Evolutionary conservation across 2,329 filamentous ascomycete genomes (phyloP).

Genomic region (Colletotrichum camelliae): DNA sequence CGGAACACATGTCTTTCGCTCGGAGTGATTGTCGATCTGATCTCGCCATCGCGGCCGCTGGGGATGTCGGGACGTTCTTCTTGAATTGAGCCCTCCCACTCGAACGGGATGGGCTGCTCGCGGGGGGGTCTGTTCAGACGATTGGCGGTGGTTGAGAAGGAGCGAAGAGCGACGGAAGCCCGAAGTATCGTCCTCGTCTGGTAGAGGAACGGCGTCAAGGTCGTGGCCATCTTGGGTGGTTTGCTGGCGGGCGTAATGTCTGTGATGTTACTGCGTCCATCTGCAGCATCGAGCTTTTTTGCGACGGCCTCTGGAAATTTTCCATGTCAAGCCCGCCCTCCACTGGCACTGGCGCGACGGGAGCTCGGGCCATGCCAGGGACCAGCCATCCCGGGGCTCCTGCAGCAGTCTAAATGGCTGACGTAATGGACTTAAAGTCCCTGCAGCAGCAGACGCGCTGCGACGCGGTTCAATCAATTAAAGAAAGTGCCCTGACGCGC

Average conservation of each 20-base stretch:
- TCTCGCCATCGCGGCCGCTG: slow-evolving; percentile 21
- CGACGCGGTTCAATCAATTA: slow-evolving; percentile 22
- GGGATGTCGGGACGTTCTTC: slow-evolving; percentile 25
- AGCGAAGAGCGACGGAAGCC: slow-evolving; percentile 26
- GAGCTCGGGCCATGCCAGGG: slow-evolving; percentile 9
- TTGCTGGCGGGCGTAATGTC: background rate
- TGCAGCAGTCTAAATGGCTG: background rate
- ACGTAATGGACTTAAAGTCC: slow-evolving; percentile 3
- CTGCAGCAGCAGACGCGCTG: slow-evolving; percentile 19
- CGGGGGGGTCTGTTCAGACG: slow-evolving; percentile 25
- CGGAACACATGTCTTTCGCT: slow-evolving; percentile 63
- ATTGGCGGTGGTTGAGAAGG: slow-evolving; percentile 17
- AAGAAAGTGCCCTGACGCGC: background rate
- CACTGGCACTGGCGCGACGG: background rate
- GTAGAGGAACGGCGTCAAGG: slow-evolving; percentile 72
- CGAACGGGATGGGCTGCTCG: slow-evolving; percentile 54
- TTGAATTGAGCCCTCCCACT: slow-evolving; percentile 40
- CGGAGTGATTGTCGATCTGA: slow-evolving; percentile 60
- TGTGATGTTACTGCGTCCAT: background rate
- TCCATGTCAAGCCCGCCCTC: background rate
- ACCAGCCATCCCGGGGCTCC: background rate
- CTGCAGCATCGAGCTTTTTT: background rate
- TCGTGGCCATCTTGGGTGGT: slow-evolving; percentile 45
- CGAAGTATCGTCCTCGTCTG: slow-evolving; percentile 69
- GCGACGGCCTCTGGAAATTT: background rate